Base-by-base conservation (phyloP, 78 protist genomes). In the Speleostelium caveatum region DNA sequence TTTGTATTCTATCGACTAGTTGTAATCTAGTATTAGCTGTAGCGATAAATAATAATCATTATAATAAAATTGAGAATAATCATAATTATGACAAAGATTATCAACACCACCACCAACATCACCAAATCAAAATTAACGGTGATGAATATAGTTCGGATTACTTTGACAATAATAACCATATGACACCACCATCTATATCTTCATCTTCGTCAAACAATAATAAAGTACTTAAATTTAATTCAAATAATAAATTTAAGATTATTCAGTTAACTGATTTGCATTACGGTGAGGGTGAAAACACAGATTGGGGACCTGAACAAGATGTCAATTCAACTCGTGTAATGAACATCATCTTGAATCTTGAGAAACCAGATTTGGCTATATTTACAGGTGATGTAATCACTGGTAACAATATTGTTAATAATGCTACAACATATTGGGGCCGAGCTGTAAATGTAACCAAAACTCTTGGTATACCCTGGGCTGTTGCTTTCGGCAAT, bases 401-500 rank as follows among this genome's bases (percentile, higher is more conserved):
- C 0, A 88, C 94, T 33, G 94, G 94, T 3, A 88, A 88, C 39
- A 88, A 88, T 55, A 75, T 88, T 21, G 42, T 65, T 19, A 58
- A 67, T 22, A 88, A 88, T 53, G 87, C 77, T 2, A 51, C 94
- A 16, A 10, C 2, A 3, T 88, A 88, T 75, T 88, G 94, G 94
- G 56, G 61, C n/a, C 42, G 49, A 26, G 87, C 87, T 19, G 39
- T 88, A 0, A 16, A 14, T 22, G 85, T 78, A 0, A 79, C 66
- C 0, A 61, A 24, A 49, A 1, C 14, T 2, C 58, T 53, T 33
- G 26, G 41, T 10, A 66, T 88, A 3, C 60, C 80, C 21, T 88
- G 94, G 94, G 75, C 87, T n/a, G 24, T 63, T 2, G 45, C 87
- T 53, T 88, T 88, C 63, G 94, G 94, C 2, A 88, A 88, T 39